Evolutionary conservation across 2,329 filamentous ascomycete species (phyloP).

Genomic region (Ceratocystis cacaofunesta): DNA sequence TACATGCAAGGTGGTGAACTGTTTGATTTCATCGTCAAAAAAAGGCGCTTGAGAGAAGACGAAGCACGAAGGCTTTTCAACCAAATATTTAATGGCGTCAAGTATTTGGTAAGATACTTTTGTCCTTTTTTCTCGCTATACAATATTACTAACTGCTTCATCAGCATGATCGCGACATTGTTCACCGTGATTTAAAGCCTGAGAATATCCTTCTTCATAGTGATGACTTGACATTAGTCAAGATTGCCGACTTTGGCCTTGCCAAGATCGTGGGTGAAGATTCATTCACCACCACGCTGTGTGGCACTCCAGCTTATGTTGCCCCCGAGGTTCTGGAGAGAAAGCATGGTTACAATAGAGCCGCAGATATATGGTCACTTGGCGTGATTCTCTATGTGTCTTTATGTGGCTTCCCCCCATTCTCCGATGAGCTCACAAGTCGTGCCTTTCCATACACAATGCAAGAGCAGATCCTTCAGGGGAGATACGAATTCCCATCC

Average conservation of each 20-base stretch:
- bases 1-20: conserved; percentile 77
- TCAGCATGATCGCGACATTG: conserved; percentile 91
- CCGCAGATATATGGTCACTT: conserved; percentile 91
- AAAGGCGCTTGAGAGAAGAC: conserved; percentile 70
- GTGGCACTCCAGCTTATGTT: conserved; percentile 94
- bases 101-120: conserved; percentile 61
- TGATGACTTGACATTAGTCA: conserved; percentile 68
- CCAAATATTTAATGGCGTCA: conserved; percentile 84
- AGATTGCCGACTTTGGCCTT: conserved; percentile 89
- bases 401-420: conserved; percentile 89
- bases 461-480: conserved; percentile 77
- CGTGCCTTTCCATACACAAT: conserved; percentile 76
- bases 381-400: conserved; percentile 98
- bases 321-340: conserved; percentile 79
- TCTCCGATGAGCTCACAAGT: conserved; percentile 75
- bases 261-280: conserved; percentile 98
- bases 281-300: conserved; percentile 90
- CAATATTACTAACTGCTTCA: no score
- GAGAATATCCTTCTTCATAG: conserved; percentile 77
- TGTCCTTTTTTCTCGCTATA: no score
- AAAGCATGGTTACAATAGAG: conserved; percentile 74
- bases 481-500: conserved; percentile 83
- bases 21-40: conserved; percentile 88
- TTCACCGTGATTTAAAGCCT: conserved; percentile 94
- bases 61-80: conserved; percentile 78